These are phyloP conservation scores for Verticillium isaacii DNA, from an alignment of 2,329 filamentous ascomycete species.

Conservation along the genomic window DNA sequence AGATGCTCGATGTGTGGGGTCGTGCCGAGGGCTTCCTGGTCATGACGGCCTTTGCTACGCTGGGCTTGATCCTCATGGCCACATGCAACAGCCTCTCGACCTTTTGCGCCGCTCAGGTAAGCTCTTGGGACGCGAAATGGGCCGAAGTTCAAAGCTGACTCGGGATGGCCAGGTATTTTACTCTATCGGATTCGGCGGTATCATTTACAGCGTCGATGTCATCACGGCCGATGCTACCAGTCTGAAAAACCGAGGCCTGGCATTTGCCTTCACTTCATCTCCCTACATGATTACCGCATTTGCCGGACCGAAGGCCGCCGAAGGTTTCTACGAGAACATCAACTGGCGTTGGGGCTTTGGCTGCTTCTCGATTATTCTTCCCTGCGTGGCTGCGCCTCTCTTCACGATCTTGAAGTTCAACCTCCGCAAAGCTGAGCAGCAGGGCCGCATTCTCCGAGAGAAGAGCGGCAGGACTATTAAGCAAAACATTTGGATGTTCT, in stretches of 20 bases:
- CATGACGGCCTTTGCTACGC: slow-evolving; percentile 42
- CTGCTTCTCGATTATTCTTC: slow-evolving; percentile 55
- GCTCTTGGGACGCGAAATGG: not conserved
- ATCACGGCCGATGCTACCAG: slow-evolving; percentile 59
- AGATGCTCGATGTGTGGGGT: slow-evolving; percentile 59
- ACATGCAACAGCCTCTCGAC: slow-evolving; percentile 36
- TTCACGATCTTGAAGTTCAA: slow-evolving; percentile 10
- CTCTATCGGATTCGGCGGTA: slow-evolving; percentile 52
- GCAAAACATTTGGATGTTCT: slow-evolving; percentile 45
- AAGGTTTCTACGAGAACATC: slow-evolving; percentile 21
- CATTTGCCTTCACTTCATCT: slow-evolving; percentile 32
- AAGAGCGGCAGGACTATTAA: slow-evolving; percentile 31
- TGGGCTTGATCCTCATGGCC: slow-evolving; percentile 57
- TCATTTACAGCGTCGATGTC: slow-evolving; percentile 58
- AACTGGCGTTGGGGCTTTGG: slow-evolving; percentile 45
- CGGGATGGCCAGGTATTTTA: slow-evolving; percentile 46
- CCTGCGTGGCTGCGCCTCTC: slow-evolving; percentile 50
- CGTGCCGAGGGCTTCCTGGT: slow-evolving; percentile 55
- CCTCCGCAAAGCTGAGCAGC: slow-evolving; percentile 10
- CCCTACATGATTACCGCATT: slow-evolving; percentile 39
- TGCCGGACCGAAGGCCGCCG: slow-evolving; percentile 28
- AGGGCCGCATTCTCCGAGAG: slow-evolving; percentile 9
- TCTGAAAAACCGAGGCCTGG: slow-evolving; percentile 30
- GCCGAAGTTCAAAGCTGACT: not conserved
- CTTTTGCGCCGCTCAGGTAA: slow-evolving; percentile 47